Evolutionary conservation across 2,329 filamentous ascomycete species (phyloP).

Genomic region (Metarhizium guizhouense): DNA sequence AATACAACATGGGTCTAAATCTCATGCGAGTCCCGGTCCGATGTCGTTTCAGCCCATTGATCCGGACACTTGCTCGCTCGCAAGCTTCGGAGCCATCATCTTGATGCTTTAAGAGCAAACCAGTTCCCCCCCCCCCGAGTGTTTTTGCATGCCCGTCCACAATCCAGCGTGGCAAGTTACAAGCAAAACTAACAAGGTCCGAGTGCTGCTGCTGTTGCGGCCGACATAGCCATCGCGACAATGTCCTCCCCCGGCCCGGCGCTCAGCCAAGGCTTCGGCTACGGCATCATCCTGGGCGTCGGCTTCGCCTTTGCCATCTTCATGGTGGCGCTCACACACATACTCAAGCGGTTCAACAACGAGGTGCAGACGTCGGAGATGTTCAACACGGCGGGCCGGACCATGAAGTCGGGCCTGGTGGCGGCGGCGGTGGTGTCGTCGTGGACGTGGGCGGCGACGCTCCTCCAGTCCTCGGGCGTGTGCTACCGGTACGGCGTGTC

Average conservation of each 20-base stretch:
- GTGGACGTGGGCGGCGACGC: conserved; percentile 87
- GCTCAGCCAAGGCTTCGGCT: conserved; percentile 57
- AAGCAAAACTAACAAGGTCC: no score
- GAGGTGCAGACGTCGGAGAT: conserved; percentile 87
- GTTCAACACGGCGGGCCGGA: conserved; percentile 82
- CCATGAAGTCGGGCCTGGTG: conserved; percentile 81
- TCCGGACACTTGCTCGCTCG: no score
- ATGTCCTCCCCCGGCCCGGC: conserved; percentile 21
- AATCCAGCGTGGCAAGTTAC: no score
- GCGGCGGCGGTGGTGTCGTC: conserved; percentile 84
- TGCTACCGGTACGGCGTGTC: conserved; percentile 70
- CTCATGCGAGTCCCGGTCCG: no score
- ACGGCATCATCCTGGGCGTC: conserved; percentile 68
- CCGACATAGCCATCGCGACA: neutral
- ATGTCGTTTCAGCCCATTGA: no score
- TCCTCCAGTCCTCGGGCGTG: conserved; percentile 71
- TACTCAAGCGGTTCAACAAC: conserved; percentile 50
- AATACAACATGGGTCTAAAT: no score
- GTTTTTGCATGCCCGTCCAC: no score
- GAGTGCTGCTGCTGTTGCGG: no score
- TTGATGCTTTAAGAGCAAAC: no score
- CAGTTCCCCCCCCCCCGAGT: no score
- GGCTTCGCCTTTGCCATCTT: conserved; percentile 66
- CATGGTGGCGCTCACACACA: conserved; percentile 66
- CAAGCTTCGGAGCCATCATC: no score